A percentile compares a stretch with the other conserved stretches of the same genome.
Evolutionary conservation across 2,329 filamentous ascomycete genomes (phyloP).

Genomic region (Trichophyton schoenleinii): DNA sequence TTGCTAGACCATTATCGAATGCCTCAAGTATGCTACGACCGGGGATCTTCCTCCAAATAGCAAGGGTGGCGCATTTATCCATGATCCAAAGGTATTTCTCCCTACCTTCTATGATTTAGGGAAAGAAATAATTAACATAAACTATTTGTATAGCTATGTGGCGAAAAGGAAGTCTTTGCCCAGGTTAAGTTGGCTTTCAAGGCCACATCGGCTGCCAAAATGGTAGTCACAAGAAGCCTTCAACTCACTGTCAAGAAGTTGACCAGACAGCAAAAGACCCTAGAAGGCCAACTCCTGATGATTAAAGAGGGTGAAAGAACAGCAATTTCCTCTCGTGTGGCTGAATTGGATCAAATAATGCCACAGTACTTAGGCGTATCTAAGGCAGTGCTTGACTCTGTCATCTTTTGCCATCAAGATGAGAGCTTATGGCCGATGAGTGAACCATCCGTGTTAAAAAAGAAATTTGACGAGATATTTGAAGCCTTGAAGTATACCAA

Average conservation of each 20-base stretch:
- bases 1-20: constrained; percentile 82
- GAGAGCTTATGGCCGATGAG: constrained; percentile 96
- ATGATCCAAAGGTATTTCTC: constrained; percentile 66
- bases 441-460: constrained; percentile 73
- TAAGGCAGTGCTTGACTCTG: constrained; percentile 75
- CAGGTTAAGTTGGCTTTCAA: constrained; percentile 85
- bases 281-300: constrained; percentile 68
- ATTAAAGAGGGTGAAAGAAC: constrained; percentile 67
- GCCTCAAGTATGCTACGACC: constrained; percentile 93
- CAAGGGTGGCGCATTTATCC: constrained; percentile 80
- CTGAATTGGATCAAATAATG: constrained; percentile 71
- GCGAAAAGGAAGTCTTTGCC: constrained; percentile 78
- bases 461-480: constrained; percentile 94
- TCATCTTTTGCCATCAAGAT: constrained; percentile 98
- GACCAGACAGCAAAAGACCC: constrained; percentile 61
- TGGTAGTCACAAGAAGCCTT: constrained; percentile 72
- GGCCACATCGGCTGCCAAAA: constrained; percentile 61
- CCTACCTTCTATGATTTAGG: not conserved
- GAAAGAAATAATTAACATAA: not conserved
- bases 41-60: constrained; percentile 87
- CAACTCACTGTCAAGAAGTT: constrained; percentile 80
- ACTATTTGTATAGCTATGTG: constrained; percentile 46
- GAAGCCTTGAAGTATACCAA: constrained; percentile 95
- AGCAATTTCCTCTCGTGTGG: constrained; percentile 64
- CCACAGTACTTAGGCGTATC: constrained; percentile 81